Base-by-base conservation (phyloP, 208 protist species). In the Acanthamoeba rhysodes region DNA sequence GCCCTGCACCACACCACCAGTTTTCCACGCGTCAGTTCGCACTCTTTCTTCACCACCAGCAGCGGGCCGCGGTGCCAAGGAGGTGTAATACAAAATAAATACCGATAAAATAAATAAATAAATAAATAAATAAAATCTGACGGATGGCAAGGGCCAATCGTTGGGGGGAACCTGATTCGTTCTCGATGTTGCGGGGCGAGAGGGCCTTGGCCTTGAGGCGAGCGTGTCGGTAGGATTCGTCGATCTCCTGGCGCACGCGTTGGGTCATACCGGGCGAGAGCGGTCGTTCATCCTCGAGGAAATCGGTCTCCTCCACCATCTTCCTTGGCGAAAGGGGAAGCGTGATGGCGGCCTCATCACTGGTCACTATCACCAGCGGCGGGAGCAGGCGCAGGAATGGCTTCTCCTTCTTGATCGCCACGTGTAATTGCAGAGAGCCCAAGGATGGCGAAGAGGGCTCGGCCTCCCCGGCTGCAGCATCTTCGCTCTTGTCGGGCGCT, bases 131-230 rank as follows among this genome's bases (percentile, higher is more conserved):
- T n/a, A 80, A 29, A 22, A 68, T 14, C 18, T 68, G 62, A 22
- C 27, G 4, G 2, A 20, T 2, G 10, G 9, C 16, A 59, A 59
- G 1, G 18, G 50, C 3, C 2, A 59, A 59, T 48, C 45, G 66
- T 34, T 34, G 27, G 24, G 66, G 24, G 0, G 2, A 72, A n/a
- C 66, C n/a, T 12, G 66, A n/a, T 37, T 74, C n/a, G 24, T 24
- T 37, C n/a, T 74, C 66, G 32, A 24, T n/a, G 24, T 10, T 29
- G n/a, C 37, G 72, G 22, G 34, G 34, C 12, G 72, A 37, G 2
- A 80, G 32, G 18, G 72, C 72, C 72, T 45, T 80, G 72, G 72
- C 72, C 72, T 80, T 80, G 32, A 80, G 72, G 24, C 72, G 72
- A 24, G 72, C 72, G 72, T 80, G 72, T 37, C 72, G 72, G 34